Evolutionary conservation across 1,139 yeast species (phyloP).

Genomic region (Pichia sp.): DNA sequence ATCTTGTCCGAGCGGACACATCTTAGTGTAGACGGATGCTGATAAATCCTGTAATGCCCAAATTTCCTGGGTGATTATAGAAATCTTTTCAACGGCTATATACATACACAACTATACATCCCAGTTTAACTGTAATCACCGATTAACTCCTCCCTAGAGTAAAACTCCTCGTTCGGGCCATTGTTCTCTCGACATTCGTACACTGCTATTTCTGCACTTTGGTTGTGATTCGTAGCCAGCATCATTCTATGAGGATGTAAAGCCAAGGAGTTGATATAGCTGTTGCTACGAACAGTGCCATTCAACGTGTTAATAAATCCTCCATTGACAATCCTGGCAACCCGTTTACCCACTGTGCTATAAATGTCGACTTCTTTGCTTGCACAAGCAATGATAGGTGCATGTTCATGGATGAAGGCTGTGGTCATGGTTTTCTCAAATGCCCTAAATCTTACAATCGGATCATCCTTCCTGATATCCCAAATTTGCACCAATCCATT

Average conservation of each 20-base stretch:
- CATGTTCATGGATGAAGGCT: conserved; percentile 89
- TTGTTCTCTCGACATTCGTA: conserved; percentile 45
- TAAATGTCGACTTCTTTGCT: conserved; percentile 77
- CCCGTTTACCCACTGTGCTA: conserved; percentile 78
- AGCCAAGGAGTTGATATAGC: conserved; percentile 59
- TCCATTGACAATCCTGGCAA: conserved; percentile 52
- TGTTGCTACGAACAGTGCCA: conserved; percentile 43
- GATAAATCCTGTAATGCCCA: neutral
- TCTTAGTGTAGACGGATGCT: neutral
- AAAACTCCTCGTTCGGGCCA: conserved; percentile 15
- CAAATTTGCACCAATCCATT: conserved; percentile 84
- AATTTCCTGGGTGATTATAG: neutral
- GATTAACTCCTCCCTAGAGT: conserved; percentile 15
- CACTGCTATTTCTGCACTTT: conserved; percentile 69
- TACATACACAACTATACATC: conserved; percentile 1
- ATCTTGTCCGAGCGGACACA: neutral
- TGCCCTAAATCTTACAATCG: conserved; percentile 62
- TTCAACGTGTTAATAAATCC: conserved; percentile 33
- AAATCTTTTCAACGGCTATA: neutral
- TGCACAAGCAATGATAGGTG: conserved; percentile 87
- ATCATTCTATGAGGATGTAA: conserved; percentile 96
- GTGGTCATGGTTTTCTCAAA: conserved; percentile 66
- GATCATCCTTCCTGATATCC: conserved; percentile 77
- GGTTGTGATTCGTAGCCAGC: conserved; percentile 80
- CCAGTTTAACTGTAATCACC: conserved; percentile 11